Evolutionary conservation across 192 early-diverging fungal species (phyloP).

Genomic region (Coemansia sp.): DNA sequence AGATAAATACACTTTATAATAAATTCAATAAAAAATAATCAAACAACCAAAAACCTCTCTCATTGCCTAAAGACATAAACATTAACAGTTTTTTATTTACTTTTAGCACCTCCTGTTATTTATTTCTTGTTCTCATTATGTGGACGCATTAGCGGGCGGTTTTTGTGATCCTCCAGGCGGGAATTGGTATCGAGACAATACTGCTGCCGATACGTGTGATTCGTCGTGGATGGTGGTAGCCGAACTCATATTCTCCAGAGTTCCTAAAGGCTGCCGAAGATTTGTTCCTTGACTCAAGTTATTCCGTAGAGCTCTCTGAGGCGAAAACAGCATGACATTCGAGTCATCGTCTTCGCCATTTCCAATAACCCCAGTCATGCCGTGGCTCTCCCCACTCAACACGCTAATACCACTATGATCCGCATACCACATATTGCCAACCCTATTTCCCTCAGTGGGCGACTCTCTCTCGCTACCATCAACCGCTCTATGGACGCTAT

Average conservation of each 20-base stretch:
- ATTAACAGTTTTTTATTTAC: too few relatives aligned
- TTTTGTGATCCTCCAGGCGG: too few relatives aligned
- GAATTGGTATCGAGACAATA: too few relatives aligned
- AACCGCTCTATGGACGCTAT: conserved; percentile 1
- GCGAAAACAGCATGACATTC: conserved; percentile 31
- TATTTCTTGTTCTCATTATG: too few relatives aligned
- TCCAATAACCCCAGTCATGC: too few relatives aligned
- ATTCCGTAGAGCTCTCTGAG: conserved; percentile 3
- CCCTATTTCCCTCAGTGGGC: not conserved
- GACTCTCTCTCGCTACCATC: conserved; percentile 6
- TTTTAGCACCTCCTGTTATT: too few relatives aligned
- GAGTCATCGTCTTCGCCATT: conserved; percentile 12
- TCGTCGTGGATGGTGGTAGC: conserved; percentile 41
- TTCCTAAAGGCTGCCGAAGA: too few relatives aligned
- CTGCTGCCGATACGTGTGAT: not conserved
- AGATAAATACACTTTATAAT: not conserved
- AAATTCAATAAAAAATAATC: too few relatives aligned
- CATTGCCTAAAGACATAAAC: too few relatives aligned
- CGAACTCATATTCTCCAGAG: conserved; percentile 32
- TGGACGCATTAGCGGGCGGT: too few relatives aligned
- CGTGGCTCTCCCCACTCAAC: conserved; percentile 8
- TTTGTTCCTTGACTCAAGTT: too few relatives aligned
- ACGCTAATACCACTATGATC: conserved; percentile 8
- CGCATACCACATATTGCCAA: not conserved
- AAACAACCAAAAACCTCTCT: too few relatives aligned